Base-by-base conservation (phyloP, 176 grass and related monocot genomes). In the Luzula sylvatica region DNA sequence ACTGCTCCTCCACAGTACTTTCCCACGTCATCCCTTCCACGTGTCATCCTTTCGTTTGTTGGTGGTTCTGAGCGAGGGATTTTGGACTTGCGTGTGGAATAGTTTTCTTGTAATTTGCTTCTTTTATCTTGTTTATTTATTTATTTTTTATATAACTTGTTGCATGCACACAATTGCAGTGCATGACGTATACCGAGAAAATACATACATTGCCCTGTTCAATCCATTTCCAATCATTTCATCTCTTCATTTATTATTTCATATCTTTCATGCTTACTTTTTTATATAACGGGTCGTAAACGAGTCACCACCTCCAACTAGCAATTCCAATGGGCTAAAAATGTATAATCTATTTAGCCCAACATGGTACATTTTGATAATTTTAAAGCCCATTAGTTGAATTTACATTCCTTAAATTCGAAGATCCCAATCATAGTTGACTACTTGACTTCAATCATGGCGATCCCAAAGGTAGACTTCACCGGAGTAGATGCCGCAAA, bases 401-500 rank as follows among this genome's bases (percentile, higher is more conserved):
- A n/a, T n/a, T n/a, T n/a, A n/a, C n/a, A n/a, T n/a, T n/a, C n/a
- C n/a, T n/a, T n/a, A n/a, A n/a, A n/a, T n/a, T n/a, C n/a, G n/a
- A n/a, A n/a, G n/a, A n/a, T n/a, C n/a, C n/a, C n/a, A n/a, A n/a
- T n/a, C n/a, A n/a, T n/a, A n/a, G n/a, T n/a, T n/a, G n/a, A n/a
- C n/a, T n/a, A n/a, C n/a, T n/a, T n/a, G n/a, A n/a, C n/a, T n/a
- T n/a, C n/a, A n/a, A n/a, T n/a, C n/a, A 62, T 62, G 58, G 58
- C 2, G 4, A 43, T 67, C 62, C 63, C 53, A 27, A 75, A 44
- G 20, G 52, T 75, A 1, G 72, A 75, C 63, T 53, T 68, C 45
- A 52, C 72, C 23, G 51, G 19, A 5, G 17, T 61, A 8, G 16
- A 59, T 16, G 13, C 43, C 2, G 22, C 35, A n/a, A 47, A 38